A percentile compares a stretch with the other conserved stretches of the same genome.
Evolutionary conservation across 2,329 filamentous ascomycete genomes (phyloP).

Genomic region (Alternaria burnsii): DNA sequence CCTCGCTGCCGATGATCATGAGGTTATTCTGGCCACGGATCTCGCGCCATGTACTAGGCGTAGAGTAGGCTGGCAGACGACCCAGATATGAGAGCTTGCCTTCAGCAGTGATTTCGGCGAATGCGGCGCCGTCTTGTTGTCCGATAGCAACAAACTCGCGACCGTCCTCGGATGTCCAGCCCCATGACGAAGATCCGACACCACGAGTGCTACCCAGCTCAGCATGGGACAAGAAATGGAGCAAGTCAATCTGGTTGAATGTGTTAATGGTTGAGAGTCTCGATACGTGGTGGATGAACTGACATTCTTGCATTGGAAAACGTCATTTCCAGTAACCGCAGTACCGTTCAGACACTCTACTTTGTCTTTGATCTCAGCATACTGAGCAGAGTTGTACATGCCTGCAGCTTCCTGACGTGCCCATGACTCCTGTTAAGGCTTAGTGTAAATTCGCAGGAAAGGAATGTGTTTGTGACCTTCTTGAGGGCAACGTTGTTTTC

Average conservation of each 20-base stretch:
- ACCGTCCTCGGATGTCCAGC: conserved; percentile 62
- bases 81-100: conserved; percentile 64
- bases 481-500: conserved; percentile 48
- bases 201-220: conserved; percentile 60
- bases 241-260: conserved; percentile 58
- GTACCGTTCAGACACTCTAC: conserved; percentile 50
- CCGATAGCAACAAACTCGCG: conserved; percentile 65
- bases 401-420: conserved; percentile 46
- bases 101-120: conserved; percentile 60
- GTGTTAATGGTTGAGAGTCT: conserved; percentile 7
- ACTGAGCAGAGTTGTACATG: conserved; percentile 46
- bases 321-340: conserved; percentile 46
- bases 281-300: not conserved
- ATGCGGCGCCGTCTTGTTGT: conserved; percentile 64
- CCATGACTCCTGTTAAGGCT: conserved; percentile 48
- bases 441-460: conserved; percentile 18
- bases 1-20: conserved; percentile 55
- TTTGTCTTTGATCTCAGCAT: conserved; percentile 44
- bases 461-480: conserved; percentile 26
- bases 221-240: conserved; percentile 64
- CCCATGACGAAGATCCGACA: conserved; percentile 61
- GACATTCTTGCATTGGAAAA: conserved; percentile 47
- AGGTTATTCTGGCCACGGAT: conserved; percentile 58
- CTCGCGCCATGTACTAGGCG: conserved; percentile 62
- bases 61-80: conserved; percentile 59